These are phyloP conservation scores for Cladochytrium replicatum DNA, from an alignment of 192 early-diverging fungal genomes.

Conservation along the genomic window DNA sequence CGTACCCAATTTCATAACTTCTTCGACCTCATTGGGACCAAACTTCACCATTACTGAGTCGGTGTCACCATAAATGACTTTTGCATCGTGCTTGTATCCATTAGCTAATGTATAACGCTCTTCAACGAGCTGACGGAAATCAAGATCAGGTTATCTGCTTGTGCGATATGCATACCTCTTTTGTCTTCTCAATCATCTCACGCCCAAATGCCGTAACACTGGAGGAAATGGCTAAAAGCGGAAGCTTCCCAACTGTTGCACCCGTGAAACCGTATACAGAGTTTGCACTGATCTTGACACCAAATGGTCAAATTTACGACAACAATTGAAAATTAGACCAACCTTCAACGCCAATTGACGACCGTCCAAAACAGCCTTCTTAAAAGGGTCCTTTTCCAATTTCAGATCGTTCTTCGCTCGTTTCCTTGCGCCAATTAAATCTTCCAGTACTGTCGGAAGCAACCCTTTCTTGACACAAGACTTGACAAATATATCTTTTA, in stretches of 20 bases:
- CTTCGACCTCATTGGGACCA: constrained; percentile 64
- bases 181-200: constrained; percentile 89
- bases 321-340: constrained; percentile 6
- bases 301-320: constrained; percentile 1
- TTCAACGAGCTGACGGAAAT: constrained; percentile 58
- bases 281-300: constrained; percentile 73
- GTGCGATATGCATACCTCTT: constrained; percentile 29
- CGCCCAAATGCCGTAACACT: constrained; percentile 91
- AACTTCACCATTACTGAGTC: constrained; percentile 99
- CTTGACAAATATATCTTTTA: constrained; percentile 77
- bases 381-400: constrained; percentile 94
- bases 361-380: constrained; percentile 86
- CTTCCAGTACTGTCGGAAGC: constrained; percentile 75
- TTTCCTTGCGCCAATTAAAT: constrained; percentile 86
- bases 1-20: constrained; percentile 76
- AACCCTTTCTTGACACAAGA: constrained; percentile 63
- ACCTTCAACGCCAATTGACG: constrained; percentile 92
- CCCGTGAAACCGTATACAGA: constrained; percentile 98
- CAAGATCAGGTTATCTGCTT: background rate
- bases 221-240: constrained; percentile 86
- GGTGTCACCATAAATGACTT: constrained; percentile 96
- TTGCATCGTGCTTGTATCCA: constrained; percentile 76
- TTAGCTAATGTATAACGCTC: constrained; percentile 71
- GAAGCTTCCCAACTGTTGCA: constrained; percentile 82
- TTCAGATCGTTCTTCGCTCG: constrained; percentile 87